Evolutionary conservation across 129 eudicot genomes (phyloP).

Genomic region (Oenanthe sinensis): DNA sequence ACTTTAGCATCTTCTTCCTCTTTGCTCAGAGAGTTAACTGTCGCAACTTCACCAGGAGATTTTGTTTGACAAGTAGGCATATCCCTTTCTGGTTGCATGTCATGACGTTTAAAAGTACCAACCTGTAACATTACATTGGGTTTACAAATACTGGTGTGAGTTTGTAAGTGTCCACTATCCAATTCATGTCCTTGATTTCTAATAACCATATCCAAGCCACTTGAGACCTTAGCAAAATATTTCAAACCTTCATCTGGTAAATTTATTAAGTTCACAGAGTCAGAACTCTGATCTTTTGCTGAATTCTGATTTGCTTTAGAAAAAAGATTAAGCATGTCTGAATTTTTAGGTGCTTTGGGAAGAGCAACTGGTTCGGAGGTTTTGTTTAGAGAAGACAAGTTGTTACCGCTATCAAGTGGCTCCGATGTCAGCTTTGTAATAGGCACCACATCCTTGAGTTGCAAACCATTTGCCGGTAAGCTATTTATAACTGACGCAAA

Average conservation of each 20-base stretch:
- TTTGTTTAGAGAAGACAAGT: conserved; percentile 8
- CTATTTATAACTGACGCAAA: conserved; percentile 43
- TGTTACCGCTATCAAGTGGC: conserved; percentile 13
- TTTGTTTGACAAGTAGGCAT: conserved; percentile 8
- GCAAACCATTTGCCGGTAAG: conserved; percentile 57
- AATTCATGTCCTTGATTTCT: conserved; percentile 18
- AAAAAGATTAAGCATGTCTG: conserved; percentile 14
- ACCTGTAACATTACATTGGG: conserved; percentile 8
- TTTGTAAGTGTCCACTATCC: conserved; percentile 14
- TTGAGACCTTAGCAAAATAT: conserved; percentile 5
- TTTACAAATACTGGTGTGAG: conserved; percentile 2
- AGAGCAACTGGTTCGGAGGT: conserved; percentile 11
- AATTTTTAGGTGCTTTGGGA: conserved; percentile 15
- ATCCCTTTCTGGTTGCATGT: conserved; percentile 10
- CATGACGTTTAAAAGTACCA: conserved; percentile 9
- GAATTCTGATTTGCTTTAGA: conserved; percentile 15
- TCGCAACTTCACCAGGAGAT: conserved; percentile 15
- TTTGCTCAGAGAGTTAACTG: not conserved
- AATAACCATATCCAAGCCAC: not conserved
- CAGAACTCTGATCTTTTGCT: conserved; percentile 1
- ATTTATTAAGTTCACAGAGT: conserved; percentile 7
- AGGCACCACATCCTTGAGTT: conserved; percentile 31
- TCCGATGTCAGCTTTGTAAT: conserved; percentile 15
- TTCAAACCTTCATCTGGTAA: conserved; percentile 14
- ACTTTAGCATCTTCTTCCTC: conserved; percentile 10